Evolutionary conservation across 2,329 filamentous ascomycete genomes (phyloP).

Genomic region (Trichoderma sp.): DNA sequence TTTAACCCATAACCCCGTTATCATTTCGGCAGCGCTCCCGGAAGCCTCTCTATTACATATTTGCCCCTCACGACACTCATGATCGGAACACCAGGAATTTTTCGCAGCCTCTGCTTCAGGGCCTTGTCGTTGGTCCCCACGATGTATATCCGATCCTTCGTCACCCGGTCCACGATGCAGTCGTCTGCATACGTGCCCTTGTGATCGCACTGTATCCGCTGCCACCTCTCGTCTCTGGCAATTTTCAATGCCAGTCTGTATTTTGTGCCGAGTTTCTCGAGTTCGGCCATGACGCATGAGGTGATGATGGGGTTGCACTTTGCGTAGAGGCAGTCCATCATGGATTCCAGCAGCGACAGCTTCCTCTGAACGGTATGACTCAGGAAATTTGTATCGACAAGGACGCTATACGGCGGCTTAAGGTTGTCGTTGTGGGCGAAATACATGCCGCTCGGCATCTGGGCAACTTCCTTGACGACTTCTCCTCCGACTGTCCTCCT

Average conservation of each 20-base stretch:
- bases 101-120: constrained; percentile 79
- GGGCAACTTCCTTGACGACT: constrained; percentile 75
- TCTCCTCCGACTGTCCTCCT: constrained; percentile 59
- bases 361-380: constrained; percentile 90
- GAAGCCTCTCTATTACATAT: constrained; percentile 90
- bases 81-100: constrained; percentile 66
- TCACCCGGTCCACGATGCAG: constrained; percentile 74
- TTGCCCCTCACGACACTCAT: constrained; percentile 85
- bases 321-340: constrained; percentile 94
- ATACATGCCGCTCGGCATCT: constrained; percentile 82
- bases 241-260: constrained; percentile 85
- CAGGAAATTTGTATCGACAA: constrained; percentile 85
- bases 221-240: constrained; percentile 86
- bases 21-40: constrained; percentile 70
- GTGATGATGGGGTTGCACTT: constrained; percentile 90
- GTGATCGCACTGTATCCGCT: constrained; percentile 84
- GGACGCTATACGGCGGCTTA: constrained; percentile 64
- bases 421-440: constrained; percentile 87
- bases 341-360: constrained; percentile 79
- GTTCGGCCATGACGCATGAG: constrained; percentile 72
- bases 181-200: constrained; percentile 83
- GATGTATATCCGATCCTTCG: constrained; percentile 75
- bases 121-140: constrained; percentile 78
- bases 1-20: constrained; percentile 17
- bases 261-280: constrained; percentile 86